These are phyloP conservation scores for Penicillium sp. DNA, from an alignment of 2,329 filamentous ascomycete species.

Conservation along the genomic window DNA sequence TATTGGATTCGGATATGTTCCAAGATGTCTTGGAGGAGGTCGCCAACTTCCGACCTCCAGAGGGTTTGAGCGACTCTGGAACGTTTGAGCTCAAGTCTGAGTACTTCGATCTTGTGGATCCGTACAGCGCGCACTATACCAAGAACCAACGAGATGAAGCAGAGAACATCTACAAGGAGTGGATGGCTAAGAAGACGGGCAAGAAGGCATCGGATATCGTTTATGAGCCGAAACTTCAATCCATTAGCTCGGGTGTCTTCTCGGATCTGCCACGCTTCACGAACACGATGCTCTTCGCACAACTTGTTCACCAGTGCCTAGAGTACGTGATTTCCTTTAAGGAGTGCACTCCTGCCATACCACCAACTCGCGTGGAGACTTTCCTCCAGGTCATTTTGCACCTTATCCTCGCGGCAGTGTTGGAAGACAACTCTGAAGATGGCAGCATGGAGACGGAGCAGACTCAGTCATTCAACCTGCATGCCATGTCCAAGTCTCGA, in stretches of 20 bases:
- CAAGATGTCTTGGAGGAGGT: conserved; percentile 81
- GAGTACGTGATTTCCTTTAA: conserved; percentile 75
- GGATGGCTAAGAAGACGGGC: conserved; percentile 84
- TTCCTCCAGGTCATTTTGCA: conserved; percentile 92
- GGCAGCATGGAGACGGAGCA: conserved; percentile 52
- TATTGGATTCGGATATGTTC: conserved; percentile 87
- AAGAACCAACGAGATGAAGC: conserved; percentile 97
- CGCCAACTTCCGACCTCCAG: conserved; percentile 84
- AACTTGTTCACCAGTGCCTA: conserved; percentile 86
- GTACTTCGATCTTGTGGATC: conserved; percentile 85
- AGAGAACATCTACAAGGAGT: conserved; percentile 82
- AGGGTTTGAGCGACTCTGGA: conserved; percentile 88
- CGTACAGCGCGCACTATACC: conserved; percentile 93
- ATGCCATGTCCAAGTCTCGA: conserved; percentile 66
- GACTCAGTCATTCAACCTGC: conserved; percentile 68
- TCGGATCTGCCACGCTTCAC: conserved; percentile 76
- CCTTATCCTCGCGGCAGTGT: conserved; percentile 78
- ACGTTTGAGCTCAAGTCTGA: conserved; percentile 90
- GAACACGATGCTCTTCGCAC: conserved; percentile 79
- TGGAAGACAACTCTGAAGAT: conserved; percentile 72
- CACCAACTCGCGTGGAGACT: conserved; percentile 80
- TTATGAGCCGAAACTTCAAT: conserved; percentile 81
- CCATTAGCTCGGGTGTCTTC: conserved; percentile 77
- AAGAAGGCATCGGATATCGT: conserved; percentile 81
- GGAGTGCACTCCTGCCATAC: conserved; percentile 71